Percentiles rank a stretch among this genome's conserved stretches.
phyloP scores from a whole-genome alignment of 129 eudicot genomes.

The Flaveria brownii region DNA sequence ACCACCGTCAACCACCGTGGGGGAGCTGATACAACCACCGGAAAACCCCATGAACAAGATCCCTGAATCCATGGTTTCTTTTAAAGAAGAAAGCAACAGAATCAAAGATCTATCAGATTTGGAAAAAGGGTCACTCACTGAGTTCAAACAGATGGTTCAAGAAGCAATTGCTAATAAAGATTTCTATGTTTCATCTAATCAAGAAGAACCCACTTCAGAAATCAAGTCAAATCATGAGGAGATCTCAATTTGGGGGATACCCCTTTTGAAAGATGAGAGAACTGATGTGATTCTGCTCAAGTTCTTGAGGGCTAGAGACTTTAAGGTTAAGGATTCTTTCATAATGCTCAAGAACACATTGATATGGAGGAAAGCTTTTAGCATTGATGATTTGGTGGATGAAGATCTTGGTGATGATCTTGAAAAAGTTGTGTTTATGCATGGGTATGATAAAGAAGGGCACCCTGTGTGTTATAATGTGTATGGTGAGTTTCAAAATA shows the following conservation, averaged over 20 bases:
- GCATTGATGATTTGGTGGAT: conserved; percentile 17
- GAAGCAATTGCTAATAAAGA: not conserved
- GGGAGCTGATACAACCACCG: not conserved
- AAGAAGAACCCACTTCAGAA: conserved; percentile 14
- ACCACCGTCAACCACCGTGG: not conserved
- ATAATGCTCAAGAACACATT: conserved; percentile 3
- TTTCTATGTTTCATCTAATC: not conserved
- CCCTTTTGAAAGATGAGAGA: conserved; percentile 1
- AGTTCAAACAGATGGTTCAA: conserved; percentile 3
- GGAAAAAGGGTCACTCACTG: not conserved
- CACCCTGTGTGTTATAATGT: conserved; percentile 54
- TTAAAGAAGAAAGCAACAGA: conserved; percentile 18
- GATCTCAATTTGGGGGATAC: conserved; percentile 16
- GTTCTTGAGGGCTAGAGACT: conserved; percentile 16
- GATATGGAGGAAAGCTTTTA: conserved; percentile 11
- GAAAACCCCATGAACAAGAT: conserved; percentile 2
- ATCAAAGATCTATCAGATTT: conserved; percentile 9
- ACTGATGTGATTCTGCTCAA: conserved; percentile 13
- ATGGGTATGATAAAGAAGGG: conserved; percentile 13
- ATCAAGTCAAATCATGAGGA: conserved; percentile 4
- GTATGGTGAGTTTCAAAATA: conserved; percentile 84
- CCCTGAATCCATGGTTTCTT: conserved; percentile 15
- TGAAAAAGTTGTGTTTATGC: conserved; percentile 17
- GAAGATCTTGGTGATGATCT: conserved; percentile 12
- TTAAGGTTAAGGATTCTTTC: conserved; percentile 6